phyloP scores from a whole-genome alignment of 2,329 filamentous ascomycete species.

The Aureobasidium sp. region DNA sequence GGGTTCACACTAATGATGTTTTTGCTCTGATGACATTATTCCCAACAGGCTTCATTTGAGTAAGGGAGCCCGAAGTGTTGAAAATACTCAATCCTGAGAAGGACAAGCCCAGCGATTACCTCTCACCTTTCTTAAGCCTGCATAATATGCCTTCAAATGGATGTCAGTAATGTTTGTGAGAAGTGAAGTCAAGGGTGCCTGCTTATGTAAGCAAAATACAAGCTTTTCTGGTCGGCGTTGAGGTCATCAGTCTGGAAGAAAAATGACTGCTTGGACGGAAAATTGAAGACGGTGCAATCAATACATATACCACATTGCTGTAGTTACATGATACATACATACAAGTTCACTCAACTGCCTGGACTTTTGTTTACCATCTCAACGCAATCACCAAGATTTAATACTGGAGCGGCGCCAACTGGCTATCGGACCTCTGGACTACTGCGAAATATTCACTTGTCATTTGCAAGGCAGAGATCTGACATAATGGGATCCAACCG shows the following conservation, averaged over 20 bases:
- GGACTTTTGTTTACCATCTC: not conserved
- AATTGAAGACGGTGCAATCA: not conserved
- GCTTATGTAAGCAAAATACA: slow-evolving; percentile 4
- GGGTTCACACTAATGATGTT: not conserved
- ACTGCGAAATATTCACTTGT: not conserved
- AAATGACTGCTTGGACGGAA: not conserved
- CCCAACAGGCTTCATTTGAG: no score
- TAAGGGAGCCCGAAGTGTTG: no score
- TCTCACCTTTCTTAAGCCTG: no score
- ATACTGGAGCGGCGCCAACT: not conserved
- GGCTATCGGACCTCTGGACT: not conserved
- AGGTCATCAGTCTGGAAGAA: slow-evolving; percentile 2
- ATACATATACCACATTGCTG: not conserved
- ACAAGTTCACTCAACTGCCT: not conserved
- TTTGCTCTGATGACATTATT: no score
- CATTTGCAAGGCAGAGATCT: not conserved
- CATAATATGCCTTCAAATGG: no score
- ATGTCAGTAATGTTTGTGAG: not conserved
- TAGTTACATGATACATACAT: not conserved
- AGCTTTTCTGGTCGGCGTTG: slow-evolving; percentile 1
- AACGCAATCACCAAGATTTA: not conserved
- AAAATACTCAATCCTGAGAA: no score
- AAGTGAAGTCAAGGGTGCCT: not conserved
- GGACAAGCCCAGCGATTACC: no score
- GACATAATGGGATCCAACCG: not conserved